A percentile compares a stretch with the other conserved stretches of the same genome.
These are phyloP conservation scores for Clarireedia hainanense DNA, from an alignment of 2,329 filamentous ascomycete genomes.

Conservation along the genomic window DNA sequence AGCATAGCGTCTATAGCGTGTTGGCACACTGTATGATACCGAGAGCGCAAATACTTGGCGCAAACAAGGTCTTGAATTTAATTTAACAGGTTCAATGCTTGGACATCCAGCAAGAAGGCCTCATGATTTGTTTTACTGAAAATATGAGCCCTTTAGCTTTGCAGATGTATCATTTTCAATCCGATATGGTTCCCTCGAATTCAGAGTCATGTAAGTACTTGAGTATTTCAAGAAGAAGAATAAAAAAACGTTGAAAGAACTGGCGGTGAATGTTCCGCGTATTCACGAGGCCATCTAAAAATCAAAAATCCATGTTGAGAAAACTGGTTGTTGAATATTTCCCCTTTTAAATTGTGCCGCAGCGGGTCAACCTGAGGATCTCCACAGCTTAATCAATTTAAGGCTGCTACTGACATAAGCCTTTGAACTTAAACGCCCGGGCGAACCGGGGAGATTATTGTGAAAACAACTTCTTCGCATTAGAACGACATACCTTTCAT, in stretches of 20 bases:
- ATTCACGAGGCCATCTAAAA: neutral
- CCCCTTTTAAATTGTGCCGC: neutral
- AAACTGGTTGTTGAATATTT: neutral
- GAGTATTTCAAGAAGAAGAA: neutral
- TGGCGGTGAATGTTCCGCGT: too few relatives aligned
- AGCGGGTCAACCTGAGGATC: neutral
- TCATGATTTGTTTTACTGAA: too few relatives aligned
- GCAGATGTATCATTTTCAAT: neutral
- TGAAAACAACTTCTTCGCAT: neutral
- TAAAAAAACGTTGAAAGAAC: neutral
- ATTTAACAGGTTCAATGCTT: neutral
- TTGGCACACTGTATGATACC: conserved; percentile 29
- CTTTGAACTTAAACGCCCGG: neutral
- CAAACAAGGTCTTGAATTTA: conserved; percentile 6
- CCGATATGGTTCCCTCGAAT: neutral
- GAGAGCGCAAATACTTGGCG: conserved; percentile 15
- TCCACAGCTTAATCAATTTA: too few relatives aligned
- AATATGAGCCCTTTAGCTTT: too few relatives aligned
- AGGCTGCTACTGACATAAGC: neutral
- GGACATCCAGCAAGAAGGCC: too few relatives aligned
- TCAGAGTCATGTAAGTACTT: neutral
- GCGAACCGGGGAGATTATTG: neutral
- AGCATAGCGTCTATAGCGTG: conserved; percentile 27
- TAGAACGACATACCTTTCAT: neutral
- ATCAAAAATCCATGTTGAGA: neutral